Evolutionary conservation across 106 monocot genomes (phyloP).

Genomic region (Dactylorhiza incarnata): DNA sequence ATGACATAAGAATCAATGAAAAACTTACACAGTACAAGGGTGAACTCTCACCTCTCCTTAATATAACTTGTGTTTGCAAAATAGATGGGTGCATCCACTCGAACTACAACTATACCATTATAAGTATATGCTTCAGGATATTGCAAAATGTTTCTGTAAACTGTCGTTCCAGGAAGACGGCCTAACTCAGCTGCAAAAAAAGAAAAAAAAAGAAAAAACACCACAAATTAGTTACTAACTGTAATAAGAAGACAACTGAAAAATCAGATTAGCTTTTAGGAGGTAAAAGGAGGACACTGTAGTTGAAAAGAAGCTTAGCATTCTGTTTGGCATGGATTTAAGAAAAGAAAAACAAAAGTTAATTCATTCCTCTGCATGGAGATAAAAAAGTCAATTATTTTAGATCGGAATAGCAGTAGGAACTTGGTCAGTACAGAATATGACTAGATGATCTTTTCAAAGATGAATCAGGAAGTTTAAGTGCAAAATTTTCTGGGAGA

Average conservation of each 20-base stretch:
- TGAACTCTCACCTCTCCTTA: constrained; percentile 69
- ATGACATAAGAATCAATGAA: neutral
- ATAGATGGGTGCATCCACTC: constrained; percentile 93
- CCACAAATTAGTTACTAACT: constrained; percentile 1
- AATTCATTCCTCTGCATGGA: neutral
- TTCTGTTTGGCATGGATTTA: neutral
- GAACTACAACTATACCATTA: constrained; percentile 86
- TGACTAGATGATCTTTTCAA: neutral
- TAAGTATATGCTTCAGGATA: constrained; percentile 98
- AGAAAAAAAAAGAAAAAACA: neutral
- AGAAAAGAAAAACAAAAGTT: neutral
- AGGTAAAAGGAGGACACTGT: neutral
- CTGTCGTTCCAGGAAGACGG: constrained; percentile 94
- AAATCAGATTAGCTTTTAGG: neutral
- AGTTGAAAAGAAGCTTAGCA: neutral
- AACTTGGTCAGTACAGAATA: neutral
- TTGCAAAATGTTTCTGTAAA: constrained; percentile 82
- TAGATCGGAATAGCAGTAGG: neutral
- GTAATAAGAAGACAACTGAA: neutral
- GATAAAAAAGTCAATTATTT: neutral
- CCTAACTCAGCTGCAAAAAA: constrained; percentile 70
- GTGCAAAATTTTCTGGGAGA: neutral
- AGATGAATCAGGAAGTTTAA: neutral
- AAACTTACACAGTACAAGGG: neutral
- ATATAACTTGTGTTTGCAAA: constrained; percentile 98